phyloP scores from a whole-genome alignment of 192 early-diverging fungal genomes.

The Coemansia nantahalensis region DNA sequence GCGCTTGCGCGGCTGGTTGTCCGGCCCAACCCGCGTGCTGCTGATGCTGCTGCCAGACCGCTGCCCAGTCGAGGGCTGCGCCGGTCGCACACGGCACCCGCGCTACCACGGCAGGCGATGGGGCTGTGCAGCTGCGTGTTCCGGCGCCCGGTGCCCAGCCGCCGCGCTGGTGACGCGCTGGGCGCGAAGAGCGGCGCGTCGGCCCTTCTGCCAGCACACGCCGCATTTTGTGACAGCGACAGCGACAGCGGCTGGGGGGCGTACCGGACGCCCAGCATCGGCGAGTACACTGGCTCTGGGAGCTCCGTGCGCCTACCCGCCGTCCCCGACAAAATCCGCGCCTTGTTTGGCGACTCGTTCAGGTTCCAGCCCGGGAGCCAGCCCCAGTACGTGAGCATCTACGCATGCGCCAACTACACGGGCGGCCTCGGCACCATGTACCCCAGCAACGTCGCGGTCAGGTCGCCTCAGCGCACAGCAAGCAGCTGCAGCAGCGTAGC shows the following conservation, averaged over 20 bases:
- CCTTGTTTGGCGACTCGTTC: slow-evolving; percentile 10
- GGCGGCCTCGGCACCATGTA: background rate
- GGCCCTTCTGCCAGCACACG: background rate
- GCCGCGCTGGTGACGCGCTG: background rate
- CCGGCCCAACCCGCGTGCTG: background rate
- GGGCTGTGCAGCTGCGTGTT: slow-evolving; percentile 24
- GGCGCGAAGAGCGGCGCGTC: background rate
- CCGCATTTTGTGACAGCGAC: background rate
- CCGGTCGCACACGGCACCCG: slow-evolving; percentile 37
- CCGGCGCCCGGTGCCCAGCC: slow-evolving; percentile 1
- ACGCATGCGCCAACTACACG: slow-evolving; percentile 10
- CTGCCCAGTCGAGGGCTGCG: slow-evolving; percentile 2
- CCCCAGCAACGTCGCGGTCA: background rate
- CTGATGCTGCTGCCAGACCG: background rate
- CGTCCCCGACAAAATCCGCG: slow-evolving; percentile 10
- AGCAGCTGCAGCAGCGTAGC: slow-evolving; percentile 1
- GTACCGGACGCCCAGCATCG: background rate
- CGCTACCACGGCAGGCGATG: slow-evolving; percentile 11
- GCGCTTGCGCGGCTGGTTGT: slow-evolving; percentile 10
- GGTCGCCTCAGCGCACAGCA: background rate
- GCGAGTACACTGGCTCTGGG: background rate
- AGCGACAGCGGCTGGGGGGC: background rate
- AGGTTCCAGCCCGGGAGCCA: background rate
- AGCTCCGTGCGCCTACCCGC: background rate
- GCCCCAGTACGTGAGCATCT: slow-evolving; percentile 18